Conservation (phyloP, 306 rosid genomes). For the Lathyrus aphaca region DNA sequence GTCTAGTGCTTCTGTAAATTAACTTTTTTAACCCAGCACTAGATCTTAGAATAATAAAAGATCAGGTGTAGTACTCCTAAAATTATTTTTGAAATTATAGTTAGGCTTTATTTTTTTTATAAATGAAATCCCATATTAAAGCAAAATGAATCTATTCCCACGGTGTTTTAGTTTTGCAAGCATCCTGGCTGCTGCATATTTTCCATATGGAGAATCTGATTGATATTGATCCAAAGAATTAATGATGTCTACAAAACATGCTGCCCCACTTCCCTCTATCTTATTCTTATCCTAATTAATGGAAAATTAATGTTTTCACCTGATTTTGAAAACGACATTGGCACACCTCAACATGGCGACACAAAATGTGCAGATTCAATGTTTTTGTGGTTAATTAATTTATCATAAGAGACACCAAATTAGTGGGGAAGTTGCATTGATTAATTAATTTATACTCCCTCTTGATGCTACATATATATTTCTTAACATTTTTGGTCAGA, state of each 20-base stretch:
- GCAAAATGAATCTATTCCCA: too few relatives aligned
- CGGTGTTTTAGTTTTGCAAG: background rate
- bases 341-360: constrained; percentile 5
- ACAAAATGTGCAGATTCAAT: constrained; percentile 33
- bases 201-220: constrained; percentile 43
- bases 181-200: constrained; percentile 34
- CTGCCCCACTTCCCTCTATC: constrained; percentile 23
- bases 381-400: constrained; percentile 27
- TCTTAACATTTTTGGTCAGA: background rate
- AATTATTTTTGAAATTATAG: too few relatives aligned
- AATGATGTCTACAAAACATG: background rate
- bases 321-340: constrained; percentile 3
- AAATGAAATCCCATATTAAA: too few relatives aligned
- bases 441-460: background rate
- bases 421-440: constrained; percentile 5
- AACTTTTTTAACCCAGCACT: background rate
- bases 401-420: constrained; percentile 14
- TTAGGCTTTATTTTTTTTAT: too few relatives aligned
- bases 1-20: background rate
- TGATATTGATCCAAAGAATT: background rate
- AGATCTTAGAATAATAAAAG: background rate
- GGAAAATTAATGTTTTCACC: background rate
- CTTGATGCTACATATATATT: constrained; percentile 22
- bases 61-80: background rate
- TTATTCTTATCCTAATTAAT: constrained; percentile 11